A percentile compares a stretch with the other conserved stretches of the same genome.
Evolutionary conservation across 1,284 basidiomycete genomes (phyloP).

Genomic region (Fistulina hepatica): DNA sequence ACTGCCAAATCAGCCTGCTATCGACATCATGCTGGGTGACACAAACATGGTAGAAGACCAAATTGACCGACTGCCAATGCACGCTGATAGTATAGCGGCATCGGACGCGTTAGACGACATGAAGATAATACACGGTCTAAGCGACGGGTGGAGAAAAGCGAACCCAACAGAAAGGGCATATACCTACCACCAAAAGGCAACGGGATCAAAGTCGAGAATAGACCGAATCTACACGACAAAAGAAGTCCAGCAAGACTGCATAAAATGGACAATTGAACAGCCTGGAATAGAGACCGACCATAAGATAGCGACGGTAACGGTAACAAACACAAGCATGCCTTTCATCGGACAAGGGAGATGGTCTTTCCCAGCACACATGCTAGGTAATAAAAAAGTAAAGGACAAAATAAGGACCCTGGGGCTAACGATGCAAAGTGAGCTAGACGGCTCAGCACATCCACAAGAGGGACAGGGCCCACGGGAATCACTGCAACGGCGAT

Average conservation of each 20-base stretch:
- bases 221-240: slow-evolving; percentile 4
- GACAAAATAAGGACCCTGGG: too few relatives aligned
- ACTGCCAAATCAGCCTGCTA: not conserved
- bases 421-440: not conserved
- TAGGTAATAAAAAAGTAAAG: slow-evolving; percentile 1
- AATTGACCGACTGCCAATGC: slow-evolving; percentile 3
- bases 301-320: slow-evolving; percentile 3
- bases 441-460: not conserved
- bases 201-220: slow-evolving; percentile 1
- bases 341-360: slow-evolving; percentile 6
- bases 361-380: slow-evolving; percentile 1
- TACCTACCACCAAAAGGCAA: slow-evolving; percentile 1
- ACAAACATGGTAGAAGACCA: slow-evolving; percentile 5
- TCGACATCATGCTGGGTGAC: slow-evolving; percentile 5
- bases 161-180: slow-evolving; percentile 6
- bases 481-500: slow-evolving; percentile 2
- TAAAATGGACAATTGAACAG: slow-evolving; percentile 7
- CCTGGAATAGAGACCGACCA: slow-evolving; percentile 4
- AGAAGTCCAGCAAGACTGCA: not conserved
- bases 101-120: slow-evolving; percentile 5
- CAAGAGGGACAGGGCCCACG: not conserved
- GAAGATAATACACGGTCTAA: slow-evolving; percentile 1
- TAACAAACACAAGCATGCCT: slow-evolving; percentile 1
- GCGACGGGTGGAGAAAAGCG: slow-evolving; percentile 3
- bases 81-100: not conserved